These are phyloP conservation scores for Petunia secreta DNA, from an alignment of 257 asterid genomes.

Conservation along the genomic window DNA sequence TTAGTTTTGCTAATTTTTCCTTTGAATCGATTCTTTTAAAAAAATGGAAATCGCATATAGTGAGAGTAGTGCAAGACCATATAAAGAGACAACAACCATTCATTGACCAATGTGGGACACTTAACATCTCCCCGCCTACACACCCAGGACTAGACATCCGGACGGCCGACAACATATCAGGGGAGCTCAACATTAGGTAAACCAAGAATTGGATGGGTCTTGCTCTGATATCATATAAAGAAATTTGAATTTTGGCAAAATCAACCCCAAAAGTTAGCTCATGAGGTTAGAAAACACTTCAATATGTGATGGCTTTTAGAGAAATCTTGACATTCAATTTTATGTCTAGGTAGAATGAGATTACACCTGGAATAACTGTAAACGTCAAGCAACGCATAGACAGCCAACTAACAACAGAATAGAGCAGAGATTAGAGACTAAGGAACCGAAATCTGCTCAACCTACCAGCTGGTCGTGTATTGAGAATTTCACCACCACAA, in stretches of 20 bases:
- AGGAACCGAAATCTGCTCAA: background rate
- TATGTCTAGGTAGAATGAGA: background rate
- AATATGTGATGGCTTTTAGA: background rate
- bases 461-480: constrained; percentile 2
- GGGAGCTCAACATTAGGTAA: background rate
- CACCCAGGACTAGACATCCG: background rate
- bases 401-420: background rate
- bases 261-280: background rate
- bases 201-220: background rate
- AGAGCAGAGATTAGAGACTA: background rate
- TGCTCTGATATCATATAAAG: background rate
- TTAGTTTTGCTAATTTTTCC: background rate
- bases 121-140: background rate
- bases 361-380: background rate
- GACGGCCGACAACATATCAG: background rate
- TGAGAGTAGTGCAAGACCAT: background rate
- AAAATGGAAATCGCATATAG: background rate
- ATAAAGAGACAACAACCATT: background rate
- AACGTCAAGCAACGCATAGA: background rate
- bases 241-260: background rate
- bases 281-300: background rate
- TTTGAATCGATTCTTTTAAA: background rate
- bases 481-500: background rate
- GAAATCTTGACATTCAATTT: background rate
- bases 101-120: background rate